Evolutionary conservation across 2,329 filamentous ascomycete species (phyloP).

Genomic region (Colletotrichum theobromicola): DNA sequence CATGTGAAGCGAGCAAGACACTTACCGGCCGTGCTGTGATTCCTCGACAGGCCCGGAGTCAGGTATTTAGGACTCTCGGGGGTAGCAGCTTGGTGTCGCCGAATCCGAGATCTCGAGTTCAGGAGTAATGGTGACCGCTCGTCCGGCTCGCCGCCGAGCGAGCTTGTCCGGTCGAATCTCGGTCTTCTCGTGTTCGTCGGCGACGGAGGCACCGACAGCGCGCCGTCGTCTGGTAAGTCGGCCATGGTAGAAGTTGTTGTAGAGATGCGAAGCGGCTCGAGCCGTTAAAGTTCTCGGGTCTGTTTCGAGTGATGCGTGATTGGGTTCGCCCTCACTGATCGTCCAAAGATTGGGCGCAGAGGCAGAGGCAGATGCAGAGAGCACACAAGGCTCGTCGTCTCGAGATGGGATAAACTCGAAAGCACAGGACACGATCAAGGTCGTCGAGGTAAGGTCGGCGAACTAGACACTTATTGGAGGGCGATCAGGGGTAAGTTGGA

Average conservation of each 20-base stretch:
- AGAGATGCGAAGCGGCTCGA: neutral
- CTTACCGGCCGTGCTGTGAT: constrained; percentile 51
- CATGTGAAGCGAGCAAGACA: neutral
- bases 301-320: neutral
- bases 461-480: neutral
- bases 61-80: constrained; percentile 25
- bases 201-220: constrained; percentile 16
- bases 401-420: neutral
- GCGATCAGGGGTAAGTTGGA: neutral
- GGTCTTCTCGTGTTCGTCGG: constrained; percentile 18
- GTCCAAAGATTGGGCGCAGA: neutral
- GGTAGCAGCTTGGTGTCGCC: constrained; percentile 30
- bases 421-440: neutral
- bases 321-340: neutral
- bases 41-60: constrained; percentile 33
- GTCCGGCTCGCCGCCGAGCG: constrained; percentile 31
- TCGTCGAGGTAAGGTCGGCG: neutral
- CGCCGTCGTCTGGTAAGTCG: neutral
- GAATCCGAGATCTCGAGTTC: constrained; percentile 45
- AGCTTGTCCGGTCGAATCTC: constrained; percentile 16
- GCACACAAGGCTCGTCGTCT: neutral
- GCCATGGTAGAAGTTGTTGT: constrained; percentile 3
- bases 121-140: constrained; percentile 51
- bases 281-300: constrained; percentile 2
- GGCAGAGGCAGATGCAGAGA: neutral